Evolutionary conservation across 805 yeast species (phyloP).

Genomic region (Saturnispora quitensis): DNA sequence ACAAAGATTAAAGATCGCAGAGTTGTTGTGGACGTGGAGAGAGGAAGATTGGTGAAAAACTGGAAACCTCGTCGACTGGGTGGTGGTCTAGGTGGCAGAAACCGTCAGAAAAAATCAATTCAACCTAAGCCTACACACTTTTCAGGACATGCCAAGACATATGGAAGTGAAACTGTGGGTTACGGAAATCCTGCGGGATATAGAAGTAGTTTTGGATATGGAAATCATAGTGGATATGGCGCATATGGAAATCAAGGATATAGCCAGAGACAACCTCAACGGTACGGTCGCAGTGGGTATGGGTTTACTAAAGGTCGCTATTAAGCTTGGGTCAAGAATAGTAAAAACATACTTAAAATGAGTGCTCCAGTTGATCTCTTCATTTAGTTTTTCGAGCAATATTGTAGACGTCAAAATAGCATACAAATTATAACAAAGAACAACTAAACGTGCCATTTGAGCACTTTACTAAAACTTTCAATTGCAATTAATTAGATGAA

Average conservation of each 20-base stretch:
- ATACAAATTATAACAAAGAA: not conserved
- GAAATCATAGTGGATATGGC: not conserved
- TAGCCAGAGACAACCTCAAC: not conserved
- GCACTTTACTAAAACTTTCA: not conserved
- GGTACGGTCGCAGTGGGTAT: not conserved
- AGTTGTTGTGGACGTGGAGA: constrained; percentile 61
- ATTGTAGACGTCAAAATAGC: not conserved
- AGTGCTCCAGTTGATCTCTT: not conserved
- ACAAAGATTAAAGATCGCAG: constrained; percentile 40
- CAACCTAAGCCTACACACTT: not conserved
- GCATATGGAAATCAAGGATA: not conserved
- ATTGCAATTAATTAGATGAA: no score
- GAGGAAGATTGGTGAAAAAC: constrained; percentile 54
- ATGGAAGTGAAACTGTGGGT: not conserved
- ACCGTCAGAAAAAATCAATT: constrained; percentile 3
- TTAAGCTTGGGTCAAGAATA: not conserved
- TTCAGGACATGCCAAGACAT: not conserved
- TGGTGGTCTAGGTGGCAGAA: constrained; percentile 82
- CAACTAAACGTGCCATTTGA: not conserved
- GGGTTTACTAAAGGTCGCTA: not conserved
- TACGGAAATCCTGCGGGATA: not conserved
- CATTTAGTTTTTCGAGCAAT: not conserved
- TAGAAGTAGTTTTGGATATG: not conserved
- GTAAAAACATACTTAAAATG: not conserved
- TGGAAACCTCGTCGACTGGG: constrained; percentile 76